These are phyloP conservation scores for Pseudogymnoascus sp. DNA, from an alignment of 2,329 filamentous ascomycete species.

Conservation along the genomic window DNA sequence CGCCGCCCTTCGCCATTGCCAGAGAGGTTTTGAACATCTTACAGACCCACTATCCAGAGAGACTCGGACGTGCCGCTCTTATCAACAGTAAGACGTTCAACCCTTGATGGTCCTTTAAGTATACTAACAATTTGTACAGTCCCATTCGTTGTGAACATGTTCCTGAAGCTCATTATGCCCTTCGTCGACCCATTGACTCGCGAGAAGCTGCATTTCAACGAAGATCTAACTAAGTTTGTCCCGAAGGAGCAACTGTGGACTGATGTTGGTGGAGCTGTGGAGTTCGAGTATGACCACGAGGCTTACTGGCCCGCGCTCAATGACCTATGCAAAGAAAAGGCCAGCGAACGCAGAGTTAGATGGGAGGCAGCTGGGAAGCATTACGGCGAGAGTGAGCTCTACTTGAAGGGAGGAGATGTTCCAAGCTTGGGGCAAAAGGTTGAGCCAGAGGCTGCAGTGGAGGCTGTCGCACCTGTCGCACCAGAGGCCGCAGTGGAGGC, in stretches of 20 bases:
- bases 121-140: conserved; percentile 44
- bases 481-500: neutral
- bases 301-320: conserved; percentile 84
- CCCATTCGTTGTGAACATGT: conserved; percentile 83
- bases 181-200: conserved; percentile 94
- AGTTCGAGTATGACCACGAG: conserved; percentile 87
- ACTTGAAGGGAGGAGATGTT: conserved; percentile 59
- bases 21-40: conserved; percentile 84
- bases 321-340: conserved; percentile 60
- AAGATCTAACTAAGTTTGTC: conserved; percentile 77
- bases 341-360: conserved; percentile 55
- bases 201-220: conserved; percentile 96
- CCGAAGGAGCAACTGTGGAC: conserved; percentile 77
- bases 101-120: neutral
- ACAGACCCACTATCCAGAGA: conserved; percentile 92
- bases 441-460: neutral
- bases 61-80: conserved; percentile 80
- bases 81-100: conserved; percentile 62
- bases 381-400: conserved; percentile 81
- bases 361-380: conserved; percentile 77
- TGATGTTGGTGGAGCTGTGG: conserved; percentile 65
- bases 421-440: conserved; percentile 18
- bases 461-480: neutral
- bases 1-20: conserved; percentile 67
- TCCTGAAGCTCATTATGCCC: conserved; percentile 92